Conservation (phyloP, 164 flowering plant genomes). For the Euptelea pleiosperma region DNA sequence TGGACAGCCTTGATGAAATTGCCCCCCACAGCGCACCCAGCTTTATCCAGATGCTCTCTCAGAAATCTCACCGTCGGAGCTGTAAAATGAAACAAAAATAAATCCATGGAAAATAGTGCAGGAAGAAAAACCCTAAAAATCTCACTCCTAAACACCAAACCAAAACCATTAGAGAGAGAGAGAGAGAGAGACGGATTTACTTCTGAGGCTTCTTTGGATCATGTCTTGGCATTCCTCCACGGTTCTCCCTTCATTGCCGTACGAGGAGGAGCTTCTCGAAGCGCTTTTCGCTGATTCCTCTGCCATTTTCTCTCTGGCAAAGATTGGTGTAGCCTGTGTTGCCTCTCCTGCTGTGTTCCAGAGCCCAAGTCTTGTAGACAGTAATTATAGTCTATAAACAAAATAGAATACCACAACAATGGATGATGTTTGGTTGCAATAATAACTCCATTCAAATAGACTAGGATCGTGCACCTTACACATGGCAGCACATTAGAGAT, state of each 20-base stretch:
- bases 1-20: constrained; percentile 71
- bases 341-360: too few relatives aligned
- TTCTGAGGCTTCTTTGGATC: constrained; percentile 64
- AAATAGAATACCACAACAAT: too few relatives aligned
- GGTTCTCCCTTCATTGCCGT: constrained; percentile 37
- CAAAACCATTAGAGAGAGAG: not conserved
- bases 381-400: too few relatives aligned
- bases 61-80: constrained; percentile 82
- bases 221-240: constrained; percentile 67
- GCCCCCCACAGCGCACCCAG: constrained; percentile 60
- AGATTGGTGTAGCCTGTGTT: too few relatives aligned
- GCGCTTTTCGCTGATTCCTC: constrained; percentile 25
- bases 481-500: too few relatives aligned
- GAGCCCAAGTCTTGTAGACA: too few relatives aligned
- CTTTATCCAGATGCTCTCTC: constrained; percentile 68
- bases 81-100: constrained; percentile 26
- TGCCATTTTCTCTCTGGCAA: too few relatives aligned
- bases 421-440: too few relatives aligned
- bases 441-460: too few relatives aligned
- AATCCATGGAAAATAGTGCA: not conserved
- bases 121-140: not conserved
- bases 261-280: constrained; percentile 17
- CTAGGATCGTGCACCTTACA: too few relatives aligned
- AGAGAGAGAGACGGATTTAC: too few relatives aligned
- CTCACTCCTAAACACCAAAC: constrained; percentile 7